Evolutionary conservation across 768 basidiomycete species (phyloP).

Genomic region (Gymnopilus junonius): DNA sequence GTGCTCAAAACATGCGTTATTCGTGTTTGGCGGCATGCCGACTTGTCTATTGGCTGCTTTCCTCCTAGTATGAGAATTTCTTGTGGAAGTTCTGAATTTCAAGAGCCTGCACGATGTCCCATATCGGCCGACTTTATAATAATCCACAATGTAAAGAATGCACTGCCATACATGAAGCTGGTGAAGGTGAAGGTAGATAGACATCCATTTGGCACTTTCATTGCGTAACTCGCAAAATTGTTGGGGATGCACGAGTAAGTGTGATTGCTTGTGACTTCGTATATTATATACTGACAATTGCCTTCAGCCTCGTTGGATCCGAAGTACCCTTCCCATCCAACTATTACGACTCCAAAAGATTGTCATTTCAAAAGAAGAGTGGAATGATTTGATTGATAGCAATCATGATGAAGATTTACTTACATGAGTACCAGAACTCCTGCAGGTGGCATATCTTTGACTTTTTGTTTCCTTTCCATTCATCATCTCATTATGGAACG

Average conservation of each 20-base stretch:
- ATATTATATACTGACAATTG: neutral
- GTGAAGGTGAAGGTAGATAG: neutral
- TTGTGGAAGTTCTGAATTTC: neutral
- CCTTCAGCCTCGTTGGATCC: neutral
- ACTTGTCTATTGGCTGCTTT: neutral
- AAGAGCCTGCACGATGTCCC: neutral
- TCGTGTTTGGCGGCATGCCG: neutral
- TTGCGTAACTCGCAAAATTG: neutral
- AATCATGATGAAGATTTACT: constrained; percentile 10
- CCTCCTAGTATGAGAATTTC: neutral
- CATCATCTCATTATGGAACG: neutral
- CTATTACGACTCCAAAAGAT: constrained; percentile 1
- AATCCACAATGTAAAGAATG: neutral
- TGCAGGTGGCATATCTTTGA: constrained; percentile 17
- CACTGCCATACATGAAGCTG: neutral
- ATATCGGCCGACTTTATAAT: too few relatives aligned
- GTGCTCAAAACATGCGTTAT: neutral
- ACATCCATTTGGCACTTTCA: neutral
- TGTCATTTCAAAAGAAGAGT: neutral
- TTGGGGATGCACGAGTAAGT: neutral
- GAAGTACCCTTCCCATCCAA: neutral
- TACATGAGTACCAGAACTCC: constrained; percentile 21
- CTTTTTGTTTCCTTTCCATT: neutral
- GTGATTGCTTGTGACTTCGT: neutral
- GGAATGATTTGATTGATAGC: constrained; percentile 2